Percentiles rank a stretch among this genome's conserved stretches.
Conservation (phyloP, 441 rosid species). For the Rhodomyrtus psidioides region DNA sequence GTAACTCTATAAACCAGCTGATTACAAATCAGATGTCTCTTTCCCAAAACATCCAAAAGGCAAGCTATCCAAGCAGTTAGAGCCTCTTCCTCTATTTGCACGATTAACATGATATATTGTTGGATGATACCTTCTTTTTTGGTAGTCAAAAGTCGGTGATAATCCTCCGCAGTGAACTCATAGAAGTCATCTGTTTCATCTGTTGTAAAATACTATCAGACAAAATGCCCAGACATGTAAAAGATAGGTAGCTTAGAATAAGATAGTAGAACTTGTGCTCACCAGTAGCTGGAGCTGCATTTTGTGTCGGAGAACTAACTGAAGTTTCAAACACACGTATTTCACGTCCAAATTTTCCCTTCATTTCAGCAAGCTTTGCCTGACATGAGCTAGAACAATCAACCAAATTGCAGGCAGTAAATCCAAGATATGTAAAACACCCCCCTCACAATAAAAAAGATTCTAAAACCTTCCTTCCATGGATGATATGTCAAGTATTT, state of each 20-base stretch:
- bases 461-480: neutral
- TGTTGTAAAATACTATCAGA: constrained; percentile 14
- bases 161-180: constrained; percentile 82
- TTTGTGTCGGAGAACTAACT: constrained; percentile 25
- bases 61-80: neutral
- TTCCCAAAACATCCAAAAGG: neutral
- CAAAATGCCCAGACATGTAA: neutral
- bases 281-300: constrained; percentile 39
- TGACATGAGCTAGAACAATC: constrained; percentile 10
- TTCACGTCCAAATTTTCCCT: constrained; percentile 71
- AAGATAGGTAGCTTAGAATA: neutral
- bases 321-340: constrained; percentile 70
- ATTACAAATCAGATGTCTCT: neutral
- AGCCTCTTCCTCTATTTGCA: neutral
- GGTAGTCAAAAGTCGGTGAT: constrained; percentile 37
- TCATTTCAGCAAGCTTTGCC: constrained; percentile 53
- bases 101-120: neutral
- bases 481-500: neutral
- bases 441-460: neutral
- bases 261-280: neutral
- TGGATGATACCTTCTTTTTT: constrained; percentile 49
- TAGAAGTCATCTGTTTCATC: constrained; percentile 76
- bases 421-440: neutral
- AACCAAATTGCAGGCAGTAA: neutral
- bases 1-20: neutral